Conservation (phyloP, 805 yeast genomes). For the Candida ovalis region DNA sequence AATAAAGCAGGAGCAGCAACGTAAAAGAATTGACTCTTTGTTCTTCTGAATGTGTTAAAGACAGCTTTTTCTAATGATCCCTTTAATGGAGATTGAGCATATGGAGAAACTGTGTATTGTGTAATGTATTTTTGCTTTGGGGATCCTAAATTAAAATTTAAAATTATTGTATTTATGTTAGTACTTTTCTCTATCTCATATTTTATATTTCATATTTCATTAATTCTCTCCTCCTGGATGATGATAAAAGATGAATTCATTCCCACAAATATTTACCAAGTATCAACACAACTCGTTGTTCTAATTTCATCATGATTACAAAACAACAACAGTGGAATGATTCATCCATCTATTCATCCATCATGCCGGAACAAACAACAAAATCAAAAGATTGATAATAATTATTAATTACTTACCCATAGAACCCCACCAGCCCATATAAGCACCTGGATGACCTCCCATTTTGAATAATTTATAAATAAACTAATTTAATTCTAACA, state of each 20-base stretch:
- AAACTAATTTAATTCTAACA: background rate
- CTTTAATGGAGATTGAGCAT: slow-evolving; percentile 87
- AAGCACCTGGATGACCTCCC: slow-evolving; percentile 73
- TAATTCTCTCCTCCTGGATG: too few species aligned
- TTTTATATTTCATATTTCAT: background rate
- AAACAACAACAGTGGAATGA: too few species aligned
- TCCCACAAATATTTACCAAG: too few species aligned
- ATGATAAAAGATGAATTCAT: too few species aligned
- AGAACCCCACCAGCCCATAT: slow-evolving; percentile 98
- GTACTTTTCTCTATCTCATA: background rate
- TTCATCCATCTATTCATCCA: too few species aligned
- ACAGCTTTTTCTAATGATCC: slow-evolving; percentile 81
- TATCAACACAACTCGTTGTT: too few species aligned
- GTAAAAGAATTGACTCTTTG: slow-evolving; percentile 77
- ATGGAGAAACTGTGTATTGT: slow-evolving; percentile 88
- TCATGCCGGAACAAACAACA: background rate
- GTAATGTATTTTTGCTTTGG: slow-evolving; percentile 85
- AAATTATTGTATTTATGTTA: background rate
- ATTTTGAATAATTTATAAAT: slow-evolving; percentile 32
- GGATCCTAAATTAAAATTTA: slow-evolving; percentile 39
- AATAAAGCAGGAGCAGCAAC: slow-evolving; percentile 72
- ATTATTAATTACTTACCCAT: slow-evolving; percentile 46
- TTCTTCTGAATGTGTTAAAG: slow-evolving; percentile 94
- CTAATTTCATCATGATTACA: too few species aligned
- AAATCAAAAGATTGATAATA: background rate